Base-by-base conservation (phyloP, 2,329 filamentous ascomycete species). In the Capronia epimyces region DNA sequence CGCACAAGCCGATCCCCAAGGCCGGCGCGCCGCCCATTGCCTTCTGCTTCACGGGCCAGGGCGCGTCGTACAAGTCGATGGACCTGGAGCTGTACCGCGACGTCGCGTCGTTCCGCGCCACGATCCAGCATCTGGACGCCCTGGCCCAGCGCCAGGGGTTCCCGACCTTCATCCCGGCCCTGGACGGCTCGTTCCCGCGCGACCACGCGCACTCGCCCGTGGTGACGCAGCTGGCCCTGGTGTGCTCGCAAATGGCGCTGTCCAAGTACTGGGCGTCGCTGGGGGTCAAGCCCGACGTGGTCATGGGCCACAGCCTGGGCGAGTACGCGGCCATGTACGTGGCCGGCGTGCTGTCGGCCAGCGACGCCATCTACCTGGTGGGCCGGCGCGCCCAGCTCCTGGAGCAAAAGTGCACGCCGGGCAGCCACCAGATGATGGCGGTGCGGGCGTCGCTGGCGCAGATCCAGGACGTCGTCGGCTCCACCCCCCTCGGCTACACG, bases 371-470 rank as follows among this genome's bases (percentile, higher is more conserved):
- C 4, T 65, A 53, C 24, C 57, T 68, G 1, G 62, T 63, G 3
- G 65, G 64, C 1, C 21, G 74, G 46, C 79, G 87, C 56, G 85
- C 86, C 13, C 71, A 78, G 63, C 72, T 88, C 13, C 72, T 89
- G 2, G 76, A 82, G 25, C 6, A 27, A 10, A 5, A 10, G 10
- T 27, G 25, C 25, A 10, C 5, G 10, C 6, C 25, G 5, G 25
- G 25, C 25, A 6, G 6, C 25, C 10, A 10, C 10, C 6, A 5
- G 25, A 27, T 27, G 25, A 5, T 27, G 6, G 25, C 25, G 6
- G 5, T 27, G 25, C 10, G 6, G 10, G 10, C 25, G 5, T 27
- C 25, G 25, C 6, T 10, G 25, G 6, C 25, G 10, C 6, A 5
- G 6, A 10, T 27, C 6, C 25, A 27, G 10, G 25, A 27, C 79